Conservation (phyloP, 2,329 filamentous ascomycete species). For the Diaporthe ampelina region DNA sequence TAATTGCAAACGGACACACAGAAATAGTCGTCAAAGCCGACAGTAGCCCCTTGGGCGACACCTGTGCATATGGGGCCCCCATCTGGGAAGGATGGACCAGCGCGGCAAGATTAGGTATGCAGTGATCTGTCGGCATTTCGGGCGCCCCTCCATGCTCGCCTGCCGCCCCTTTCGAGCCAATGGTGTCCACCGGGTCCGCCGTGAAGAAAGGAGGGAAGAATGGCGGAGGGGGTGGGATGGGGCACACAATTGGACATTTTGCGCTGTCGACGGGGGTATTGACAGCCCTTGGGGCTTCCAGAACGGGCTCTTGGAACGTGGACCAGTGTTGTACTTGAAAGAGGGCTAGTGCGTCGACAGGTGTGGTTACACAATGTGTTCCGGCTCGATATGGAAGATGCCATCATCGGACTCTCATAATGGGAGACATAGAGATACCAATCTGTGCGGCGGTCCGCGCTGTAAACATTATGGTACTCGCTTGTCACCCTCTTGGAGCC, state of each 20-base stretch:
- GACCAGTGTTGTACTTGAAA: neutral
- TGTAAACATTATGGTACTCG: neutral
- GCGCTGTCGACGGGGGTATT: slow-evolving; percentile 14
- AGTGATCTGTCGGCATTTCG: slow-evolving; percentile 16
- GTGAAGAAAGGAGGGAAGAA: neutral
- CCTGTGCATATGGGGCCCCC: neutral
- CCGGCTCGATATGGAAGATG: neutral
- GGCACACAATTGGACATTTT: slow-evolving; percentile 6
- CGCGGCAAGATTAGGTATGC: slow-evolving; percentile 23
- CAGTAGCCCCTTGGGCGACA: slow-evolving; percentile 26
- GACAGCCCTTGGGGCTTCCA: slow-evolving; percentile 11
- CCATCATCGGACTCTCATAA: neutral
- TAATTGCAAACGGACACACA: slow-evolving; percentile 15
- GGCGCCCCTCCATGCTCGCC: neutral
- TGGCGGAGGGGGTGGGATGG: neutral
- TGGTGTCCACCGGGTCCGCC: neutral
- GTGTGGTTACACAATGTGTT: slow-evolving; percentile 23
- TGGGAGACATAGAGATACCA: neutral
- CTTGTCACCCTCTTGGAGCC: slow-evolving; percentile 4
- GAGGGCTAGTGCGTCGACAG: slow-evolving; percentile 25
- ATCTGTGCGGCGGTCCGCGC: slow-evolving; percentile 1
- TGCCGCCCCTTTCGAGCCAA: slow-evolving; percentile 10
- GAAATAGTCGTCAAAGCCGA: slow-evolving; percentile 9
- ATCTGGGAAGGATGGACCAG: slow-evolving; percentile 1
- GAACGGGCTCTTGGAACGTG: neutral